A percentile compares a stretch with the other conserved stretches of the same genome.
These are phyloP conservation scores for Emergomyces orientalis DNA, from an alignment of 2,329 filamentous ascomycete species.

Conservation along the genomic window DNA sequence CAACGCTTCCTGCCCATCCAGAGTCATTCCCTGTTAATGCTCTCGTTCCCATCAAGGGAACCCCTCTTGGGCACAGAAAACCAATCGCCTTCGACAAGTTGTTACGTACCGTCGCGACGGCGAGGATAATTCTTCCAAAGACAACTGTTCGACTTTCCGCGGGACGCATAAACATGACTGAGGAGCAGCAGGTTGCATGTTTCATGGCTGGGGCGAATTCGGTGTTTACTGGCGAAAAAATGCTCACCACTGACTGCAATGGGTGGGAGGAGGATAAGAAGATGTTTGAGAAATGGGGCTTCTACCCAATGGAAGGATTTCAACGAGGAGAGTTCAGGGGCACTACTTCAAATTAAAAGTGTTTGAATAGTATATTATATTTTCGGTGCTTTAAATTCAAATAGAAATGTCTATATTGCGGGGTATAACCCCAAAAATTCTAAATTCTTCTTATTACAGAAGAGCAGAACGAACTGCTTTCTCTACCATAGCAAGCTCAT, in stretches of 20 bases:
- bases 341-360: background rate
- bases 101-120: constrained; percentile 74
- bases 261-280: constrained; percentile 80
- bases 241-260: constrained; percentile 85
- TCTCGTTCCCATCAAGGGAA: constrained; percentile 82
- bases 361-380: too few relatives aligned
- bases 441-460: constrained; percentile 10
- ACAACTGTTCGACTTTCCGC: constrained; percentile 84
- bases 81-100: constrained; percentile 69
- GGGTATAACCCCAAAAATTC: background rate
- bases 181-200: constrained; percentile 81
- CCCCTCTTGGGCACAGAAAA: constrained; percentile 65
- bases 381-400: background rate
- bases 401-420: background rate
- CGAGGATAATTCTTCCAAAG: constrained; percentile 68
- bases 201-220: constrained; percentile 89
- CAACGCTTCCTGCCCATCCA: constrained; percentile 70
- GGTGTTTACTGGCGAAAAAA: constrained; percentile 93
- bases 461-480: constrained; percentile 31
- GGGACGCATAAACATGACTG: constrained; percentile 70
- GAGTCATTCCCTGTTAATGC: constrained; percentile 90
- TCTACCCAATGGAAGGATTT: constrained; percentile 63
- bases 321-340: constrained; percentile 27
- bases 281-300: constrained; percentile 76
- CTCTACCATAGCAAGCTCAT: constrained; percentile 36